A percentile compares a stretch with the other conserved stretches of the same genome.
Conservation (phyloP, 2,329 filamentous ascomycete genomes). For the Conoideocrella luteorostrata region DNA sequence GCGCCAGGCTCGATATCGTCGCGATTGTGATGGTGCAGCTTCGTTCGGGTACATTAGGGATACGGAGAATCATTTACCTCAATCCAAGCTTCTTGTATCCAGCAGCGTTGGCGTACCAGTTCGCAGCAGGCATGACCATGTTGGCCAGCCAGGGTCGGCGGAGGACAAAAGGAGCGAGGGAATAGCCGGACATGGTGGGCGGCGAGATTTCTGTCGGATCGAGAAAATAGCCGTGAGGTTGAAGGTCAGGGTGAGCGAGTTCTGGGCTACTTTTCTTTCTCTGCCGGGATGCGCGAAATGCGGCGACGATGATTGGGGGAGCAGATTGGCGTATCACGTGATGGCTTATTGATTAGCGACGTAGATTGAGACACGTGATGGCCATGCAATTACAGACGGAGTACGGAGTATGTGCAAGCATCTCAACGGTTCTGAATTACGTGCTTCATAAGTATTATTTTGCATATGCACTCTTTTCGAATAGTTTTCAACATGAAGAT, state of each 20-base stretch:
- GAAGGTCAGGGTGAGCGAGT: slow-evolving; percentile 11
- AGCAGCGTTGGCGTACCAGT: slow-evolving; percentile 83
- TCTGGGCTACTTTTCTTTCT: slow-evolving; percentile 11
- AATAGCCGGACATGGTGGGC: slow-evolving; percentile 57
- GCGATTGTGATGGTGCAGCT: too few species aligned
- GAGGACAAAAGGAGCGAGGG: slow-evolving; percentile 67
- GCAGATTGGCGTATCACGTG: slow-evolving; percentile 29
- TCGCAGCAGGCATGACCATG: slow-evolving; percentile 71
- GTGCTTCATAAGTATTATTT: too few species aligned
- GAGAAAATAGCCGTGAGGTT: slow-evolving; percentile 11
- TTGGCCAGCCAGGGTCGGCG: slow-evolving; percentile 80
- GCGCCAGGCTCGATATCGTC: too few species aligned
- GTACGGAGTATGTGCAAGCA: too few species aligned
- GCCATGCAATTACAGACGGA: too few species aligned
- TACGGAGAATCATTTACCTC: slow-evolving; percentile 48
- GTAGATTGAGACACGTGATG: too few species aligned
- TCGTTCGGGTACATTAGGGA: slow-evolving; percentile 16
- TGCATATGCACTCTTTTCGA: too few species aligned
- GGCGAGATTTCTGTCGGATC: too few species aligned
- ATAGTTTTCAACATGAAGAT: too few species aligned
- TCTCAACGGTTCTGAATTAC: too few species aligned
- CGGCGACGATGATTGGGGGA: slow-evolving; percentile 23
- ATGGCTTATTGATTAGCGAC: too few species aligned
- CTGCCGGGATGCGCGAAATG: slow-evolving; percentile 27
- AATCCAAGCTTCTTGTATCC: slow-evolving; percentile 92